Percentiles rank a stretch among this genome's conserved stretches.
phyloP scores from a whole-genome alignment of 441 rosid species.

The Erodium texanum region DNA sequence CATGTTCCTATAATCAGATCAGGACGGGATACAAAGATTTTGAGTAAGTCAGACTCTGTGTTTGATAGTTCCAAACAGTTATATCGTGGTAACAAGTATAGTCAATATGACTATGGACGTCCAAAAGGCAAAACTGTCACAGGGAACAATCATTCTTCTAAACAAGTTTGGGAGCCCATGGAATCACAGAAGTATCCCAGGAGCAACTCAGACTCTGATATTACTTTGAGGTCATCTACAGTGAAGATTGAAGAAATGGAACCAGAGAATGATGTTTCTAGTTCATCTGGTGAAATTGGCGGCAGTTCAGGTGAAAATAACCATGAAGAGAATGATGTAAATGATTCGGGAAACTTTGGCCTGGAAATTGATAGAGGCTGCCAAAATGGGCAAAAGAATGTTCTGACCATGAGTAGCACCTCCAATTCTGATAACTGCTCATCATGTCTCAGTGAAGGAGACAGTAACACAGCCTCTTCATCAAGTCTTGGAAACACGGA shows the following conservation, averaged over 20 bases:
- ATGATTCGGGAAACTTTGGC: constrained; percentile 21
- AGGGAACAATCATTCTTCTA: constrained; percentile 30
- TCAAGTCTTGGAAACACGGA: constrained; percentile 50
- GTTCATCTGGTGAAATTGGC: constrained; percentile 32
- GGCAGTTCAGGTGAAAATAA: constrained; percentile 30
- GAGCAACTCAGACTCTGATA: constrained; percentile 51
- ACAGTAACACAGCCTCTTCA: constrained; percentile 10
- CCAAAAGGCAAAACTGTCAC: constrained; percentile 38
- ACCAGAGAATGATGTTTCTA: constrained; percentile 19
- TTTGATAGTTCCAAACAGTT: constrained; percentile 51
- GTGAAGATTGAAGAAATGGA: constrained; percentile 34
- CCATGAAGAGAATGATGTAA: constrained; percentile 23
- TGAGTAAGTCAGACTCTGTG: constrained; percentile 41
- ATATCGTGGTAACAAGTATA: constrained; percentile 46
- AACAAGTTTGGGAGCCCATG: constrained; percentile 71
- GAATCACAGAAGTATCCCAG: constrained; percentile 49
- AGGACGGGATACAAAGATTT: constrained; percentile 40
- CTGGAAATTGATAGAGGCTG: constrained; percentile 22
- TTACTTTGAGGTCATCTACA: constrained; percentile 37
- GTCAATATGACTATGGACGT: constrained; percentile 40
- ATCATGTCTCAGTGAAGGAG: constrained; percentile 50
- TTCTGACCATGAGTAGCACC: constrained; percentile 34
- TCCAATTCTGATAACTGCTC: constrained; percentile 79
- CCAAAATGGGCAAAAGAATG: constrained; percentile 25
- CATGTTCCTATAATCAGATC: constrained; percentile 39